Percentiles rank a stretch among this genome's conserved stretches.
Evolutionary conservation across 169 alveolate genomes (phyloP).

Genomic region (Amoebophrya sp.): DNA sequence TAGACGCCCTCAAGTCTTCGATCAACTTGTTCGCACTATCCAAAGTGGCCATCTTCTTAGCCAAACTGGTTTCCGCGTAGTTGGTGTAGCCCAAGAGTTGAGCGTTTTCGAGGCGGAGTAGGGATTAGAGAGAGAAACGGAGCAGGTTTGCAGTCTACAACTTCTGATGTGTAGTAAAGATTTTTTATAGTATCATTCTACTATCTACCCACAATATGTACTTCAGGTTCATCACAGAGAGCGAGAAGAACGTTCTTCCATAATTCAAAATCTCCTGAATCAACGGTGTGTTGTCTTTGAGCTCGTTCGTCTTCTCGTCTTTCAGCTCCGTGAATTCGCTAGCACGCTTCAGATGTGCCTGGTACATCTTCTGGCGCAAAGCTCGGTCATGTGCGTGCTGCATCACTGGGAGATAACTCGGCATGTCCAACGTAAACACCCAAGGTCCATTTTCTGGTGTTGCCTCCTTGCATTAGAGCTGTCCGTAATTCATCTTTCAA

Average conservation of each 20-base stretch:
- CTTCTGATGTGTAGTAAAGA: too few relatives aligned
- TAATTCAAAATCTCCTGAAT: background rate
- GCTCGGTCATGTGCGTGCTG: background rate
- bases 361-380: background rate
- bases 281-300: background rate
- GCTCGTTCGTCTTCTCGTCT: background rate
- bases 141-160: too few relatives aligned
- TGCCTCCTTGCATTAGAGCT: background rate
- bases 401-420: background rate
- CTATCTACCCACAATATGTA: too few relatives aligned
- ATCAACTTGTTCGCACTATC: constrained; percentile 4
- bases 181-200: too few relatives aligned
- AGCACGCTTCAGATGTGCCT: background rate
- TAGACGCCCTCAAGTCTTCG: background rate
- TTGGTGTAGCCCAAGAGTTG: background rate
- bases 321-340: constrained; percentile 8
- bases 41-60: background rate
- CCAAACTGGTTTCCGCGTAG: background rate
- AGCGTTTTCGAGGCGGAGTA: constrained; percentile 4
- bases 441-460: background rate
- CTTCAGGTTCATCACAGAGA: too few relatives aligned
- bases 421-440: constrained; percentile 14
- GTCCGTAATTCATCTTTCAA: too few relatives aligned
- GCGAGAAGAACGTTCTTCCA: too few relatives aligned
- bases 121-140: too few relatives aligned